Base-by-base conservation (phyloP, 176 grass and related monocot species). In the Luzula sylvatica region DNA sequence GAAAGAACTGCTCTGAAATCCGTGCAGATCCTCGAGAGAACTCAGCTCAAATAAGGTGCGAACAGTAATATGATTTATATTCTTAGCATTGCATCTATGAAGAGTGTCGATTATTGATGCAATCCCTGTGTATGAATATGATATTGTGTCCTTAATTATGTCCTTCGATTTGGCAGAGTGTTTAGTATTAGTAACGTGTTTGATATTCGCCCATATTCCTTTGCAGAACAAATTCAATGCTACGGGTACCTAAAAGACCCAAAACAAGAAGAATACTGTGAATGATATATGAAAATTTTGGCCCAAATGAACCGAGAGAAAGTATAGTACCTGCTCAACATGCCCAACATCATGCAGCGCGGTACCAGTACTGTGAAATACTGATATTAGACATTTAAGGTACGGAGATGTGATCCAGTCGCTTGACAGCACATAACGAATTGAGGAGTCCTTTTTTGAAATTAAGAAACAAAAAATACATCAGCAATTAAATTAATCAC, bases 1-100 rank as follows among this genome's bases (percentile, higher is more conserved):
- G 19, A 78, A 85, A 49, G 71, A 75, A 19, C 76, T 61, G 52
- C 61, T 64, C 4, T 52, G 52, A 63, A 62, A 50, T 59, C 61
- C 55, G 27, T 61, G 48, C 12, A 56, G 55, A 52, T 63, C 40
- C 23, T 30, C 66, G 66, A 64, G 20, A 30, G 29, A 21, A 62
- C 78, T 65, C 22, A 88, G 19, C 68, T 78, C 27, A 78, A 54
- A 75, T 18, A 95, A 73, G 74, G 76, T 88, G 56, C 55, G 65
- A 13, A 42, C 66, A 73, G 80, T 46, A 64, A 84, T 46, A 64
- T 75, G 73, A 61, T 13, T 17, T 32, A 75, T 70, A n/a, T 43
- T 61, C 50, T 52, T 75, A 16, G 70, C 49, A 18, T 59, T 28
- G 38, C 80, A 84, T 75, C 73, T 87, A 24, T 75, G 20, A 7